Conservation (phyloP, 768 basidiomycete genomes). For the Tricholomella constricta region DNA sequence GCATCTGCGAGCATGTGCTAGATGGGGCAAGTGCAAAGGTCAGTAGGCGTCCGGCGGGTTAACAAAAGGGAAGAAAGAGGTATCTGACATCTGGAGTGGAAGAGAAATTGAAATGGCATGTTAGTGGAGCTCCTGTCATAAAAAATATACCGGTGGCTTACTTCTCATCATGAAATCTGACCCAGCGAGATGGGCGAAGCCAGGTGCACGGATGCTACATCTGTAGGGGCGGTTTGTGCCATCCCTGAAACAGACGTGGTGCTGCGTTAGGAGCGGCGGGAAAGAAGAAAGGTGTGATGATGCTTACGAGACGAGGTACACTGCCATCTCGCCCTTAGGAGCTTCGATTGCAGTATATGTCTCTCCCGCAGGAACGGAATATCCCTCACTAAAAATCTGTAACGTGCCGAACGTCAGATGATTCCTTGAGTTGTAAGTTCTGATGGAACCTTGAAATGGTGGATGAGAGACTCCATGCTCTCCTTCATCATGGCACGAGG, state of each 20-base stretch:
- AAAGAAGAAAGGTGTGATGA: slow-evolving; percentile 1
- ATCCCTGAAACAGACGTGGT: slow-evolving; percentile 51
- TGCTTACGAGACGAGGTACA: slow-evolving; percentile 92
- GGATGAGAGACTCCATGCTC: slow-evolving; percentile 96
- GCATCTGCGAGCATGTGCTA: slow-evolving; percentile 92
- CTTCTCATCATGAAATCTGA: slow-evolving; percentile 98
- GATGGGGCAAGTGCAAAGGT: slow-evolving; percentile 16
- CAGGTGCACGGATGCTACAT: slow-evolving; percentile 96
- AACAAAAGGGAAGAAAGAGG: slow-evolving; percentile 10
- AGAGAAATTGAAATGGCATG: slow-evolving; percentile 16
- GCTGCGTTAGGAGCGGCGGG: background rate
- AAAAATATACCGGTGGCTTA: slow-evolving; percentile 39
- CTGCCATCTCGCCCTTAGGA: slow-evolving; percentile 98
- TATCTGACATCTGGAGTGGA: slow-evolving; percentile 43
- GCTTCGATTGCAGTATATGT: slow-evolving; percentile 98
- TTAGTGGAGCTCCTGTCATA: background rate
- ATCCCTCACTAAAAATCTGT: slow-evolving; percentile 94
- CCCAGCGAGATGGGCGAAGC: slow-evolving; percentile 94
- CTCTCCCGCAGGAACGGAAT: slow-evolving; percentile 93
- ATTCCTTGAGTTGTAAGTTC: background rate
- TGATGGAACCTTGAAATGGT: slow-evolving; percentile 87
- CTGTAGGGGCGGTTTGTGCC: slow-evolving; percentile 95
- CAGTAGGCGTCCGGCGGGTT: slow-evolving; percentile 9
- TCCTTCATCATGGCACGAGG: slow-evolving; percentile 99
- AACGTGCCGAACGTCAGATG: background rate